These are phyloP conservation scores for Wickerhamomyces rabaulensis DNA, from an alignment of 805 yeast species.

Conservation along the genomic window DNA sequence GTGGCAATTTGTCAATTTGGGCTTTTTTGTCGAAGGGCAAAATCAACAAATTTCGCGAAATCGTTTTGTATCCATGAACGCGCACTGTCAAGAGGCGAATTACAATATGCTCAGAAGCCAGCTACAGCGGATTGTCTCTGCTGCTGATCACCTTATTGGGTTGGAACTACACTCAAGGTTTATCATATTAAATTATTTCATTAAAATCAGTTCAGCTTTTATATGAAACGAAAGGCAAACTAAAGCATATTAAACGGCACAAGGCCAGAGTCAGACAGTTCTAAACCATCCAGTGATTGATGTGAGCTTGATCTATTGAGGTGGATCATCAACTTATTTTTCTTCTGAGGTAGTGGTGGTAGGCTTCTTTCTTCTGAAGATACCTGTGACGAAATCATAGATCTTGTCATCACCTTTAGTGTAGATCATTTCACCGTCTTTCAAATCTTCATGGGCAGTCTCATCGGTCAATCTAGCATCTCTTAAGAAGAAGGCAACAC, in stretches of 20 bases:
- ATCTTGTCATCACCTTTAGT: constrained; percentile 17
- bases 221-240: background rate
- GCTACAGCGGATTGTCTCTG: too few relatives aligned
- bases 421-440: constrained; percentile 18
- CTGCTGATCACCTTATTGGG: too few relatives aligned
- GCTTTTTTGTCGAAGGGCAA: background rate
- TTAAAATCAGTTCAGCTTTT: background rate
- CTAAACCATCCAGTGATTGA: background rate
- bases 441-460: constrained; percentile 20
- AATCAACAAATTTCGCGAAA: constrained; percentile 1
- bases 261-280: too few relatives aligned
- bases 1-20: constrained; percentile 2
- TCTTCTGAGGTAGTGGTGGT: background rate
- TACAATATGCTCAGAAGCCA: too few relatives aligned
- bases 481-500: constrained; percentile 43
- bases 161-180: too few relatives aligned
- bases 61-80: background rate
- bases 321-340: background rate
- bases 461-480: constrained; percentile 39
- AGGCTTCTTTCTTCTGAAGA: constrained; percentile 3
- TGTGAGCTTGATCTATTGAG: background rate
- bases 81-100: too few relatives aligned
- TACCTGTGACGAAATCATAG: constrained; percentile 8
- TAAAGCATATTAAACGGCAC: too few relatives aligned
- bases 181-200: too few relatives aligned